Evolutionary conservation across 768 basidiomycete species (phyloP), one percentile per base, ranked within the genome.

Genomic region (Xanthoconium purpureum): DNA sequence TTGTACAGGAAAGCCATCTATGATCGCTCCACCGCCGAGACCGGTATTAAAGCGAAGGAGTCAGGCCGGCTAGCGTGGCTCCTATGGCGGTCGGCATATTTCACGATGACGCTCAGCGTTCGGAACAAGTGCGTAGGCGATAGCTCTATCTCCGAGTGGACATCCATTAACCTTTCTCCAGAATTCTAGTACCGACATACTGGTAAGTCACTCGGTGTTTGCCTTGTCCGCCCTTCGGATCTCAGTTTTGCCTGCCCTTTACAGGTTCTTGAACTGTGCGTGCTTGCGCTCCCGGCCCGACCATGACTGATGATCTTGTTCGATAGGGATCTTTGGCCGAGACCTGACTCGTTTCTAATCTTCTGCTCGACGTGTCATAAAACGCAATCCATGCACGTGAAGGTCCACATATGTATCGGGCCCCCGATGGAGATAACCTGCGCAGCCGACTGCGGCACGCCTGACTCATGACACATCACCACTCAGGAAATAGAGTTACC

Each of bases 31-130:
- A 74, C 75, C 15, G 74, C 78, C 42, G 74, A 77, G 47, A 74
- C 69, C 44, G 76, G 80, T 24, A 69, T 82, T 63, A 73, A 84
- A 72, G 72, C 77, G 52, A 84, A 82, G 68, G 81, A 89, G 71
- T 77, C 82, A 38, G 84, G 88, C 29, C 78, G 86, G 37, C 58
- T 88, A 38, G 89, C 89, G 12, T 91, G 88, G 88, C 74, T 91
- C 33, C 75, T 91, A 47, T 91, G 89, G 89, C 78, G 89, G 51
- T 87, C 85, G 17, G 88, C 89, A 2, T 91, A 92, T 72, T 88
- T 89, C 68, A 87, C 87, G 6, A 83, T 82, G 81, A 88, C 88
- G 5, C 69, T 91, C 51, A 89, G 86, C 65, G 56, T 80, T 59
- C 76, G 87, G 69, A 90, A 90, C 71, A 88, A 84, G 84, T 84